Conservation (phyloP, 768 basidiomycete genomes). For the Amanita jacksonii region DNA sequence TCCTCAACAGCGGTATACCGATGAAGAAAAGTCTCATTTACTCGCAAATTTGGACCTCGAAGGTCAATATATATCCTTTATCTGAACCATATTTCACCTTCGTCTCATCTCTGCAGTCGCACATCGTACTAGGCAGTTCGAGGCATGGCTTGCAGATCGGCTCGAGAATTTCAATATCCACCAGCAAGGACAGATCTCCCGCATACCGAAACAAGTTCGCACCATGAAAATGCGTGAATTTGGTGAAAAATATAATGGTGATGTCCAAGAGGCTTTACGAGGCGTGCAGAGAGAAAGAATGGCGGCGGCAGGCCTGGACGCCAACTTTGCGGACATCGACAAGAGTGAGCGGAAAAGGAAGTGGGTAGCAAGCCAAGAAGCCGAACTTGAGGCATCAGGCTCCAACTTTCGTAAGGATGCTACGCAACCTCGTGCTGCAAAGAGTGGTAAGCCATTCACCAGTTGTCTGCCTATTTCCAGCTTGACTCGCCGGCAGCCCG, state of each 20-base stretch:
- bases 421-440: slow-evolving; percentile 38
- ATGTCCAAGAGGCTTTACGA: slow-evolving; percentile 60
- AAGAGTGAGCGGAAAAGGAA: slow-evolving; percentile 66
- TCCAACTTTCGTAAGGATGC: slow-evolving; percentile 16
- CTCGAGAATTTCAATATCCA: slow-evolving; percentile 68
- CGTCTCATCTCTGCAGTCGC: slow-evolving; percentile 36
- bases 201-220: slow-evolving; percentile 69
- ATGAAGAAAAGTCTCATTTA: slow-evolving; percentile 68
- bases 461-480: background rate
- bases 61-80: slow-evolving; percentile 32
- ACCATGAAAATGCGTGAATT: slow-evolving; percentile 69
- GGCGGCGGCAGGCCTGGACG: slow-evolving; percentile 38
- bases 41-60: slow-evolving; percentile 74
- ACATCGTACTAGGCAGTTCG: slow-evolving; percentile 65
- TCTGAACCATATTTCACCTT: background rate
- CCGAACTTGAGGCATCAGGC: slow-evolving; percentile 30
- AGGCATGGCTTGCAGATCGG: slow-evolving; percentile 63
- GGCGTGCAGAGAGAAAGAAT: slow-evolving; percentile 60
- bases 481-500: slow-evolving; percentile 16
- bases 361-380: slow-evolving; percentile 61
- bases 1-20: slow-evolving; percentile 31
- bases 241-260: slow-evolving; percentile 67
- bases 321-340: slow-evolving; percentile 48
- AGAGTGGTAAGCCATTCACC: slow-evolving; percentile 42
- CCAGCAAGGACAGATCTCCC: slow-evolving; percentile 64